These are phyloP conservation scores for Beta macrorhiza DNA, from an alignment of 179 eudicot genomes.

Conservation along the genomic window DNA sequence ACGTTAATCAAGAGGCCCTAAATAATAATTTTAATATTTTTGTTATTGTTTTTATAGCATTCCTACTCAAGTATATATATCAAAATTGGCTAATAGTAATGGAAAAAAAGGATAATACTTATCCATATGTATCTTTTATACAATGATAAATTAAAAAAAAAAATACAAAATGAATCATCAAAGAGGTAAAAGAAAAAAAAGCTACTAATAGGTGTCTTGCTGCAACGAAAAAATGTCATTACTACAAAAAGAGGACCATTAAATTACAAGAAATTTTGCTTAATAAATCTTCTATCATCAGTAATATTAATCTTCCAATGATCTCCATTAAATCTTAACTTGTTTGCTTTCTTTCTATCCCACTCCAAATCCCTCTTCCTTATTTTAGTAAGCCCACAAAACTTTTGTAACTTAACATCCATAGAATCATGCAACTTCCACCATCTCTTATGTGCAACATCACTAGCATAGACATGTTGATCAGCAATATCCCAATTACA, in stretches of 20 bases:
- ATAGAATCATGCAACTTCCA: slow-evolving; percentile 82
- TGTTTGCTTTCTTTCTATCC: slow-evolving; percentile 57
- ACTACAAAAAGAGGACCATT: neutral
- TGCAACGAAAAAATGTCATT: neutral
- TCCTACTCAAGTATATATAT: too few relatives aligned
- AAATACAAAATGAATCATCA: neutral
- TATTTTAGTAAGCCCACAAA: slow-evolving; percentile 53
- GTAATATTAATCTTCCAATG: slow-evolving; percentile 81
- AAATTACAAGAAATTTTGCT: neutral
- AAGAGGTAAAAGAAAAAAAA: neutral
- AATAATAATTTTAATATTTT: too few relatives aligned
- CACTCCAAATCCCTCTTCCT: slow-evolving; percentile 68
- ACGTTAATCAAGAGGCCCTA: too few relatives aligned
- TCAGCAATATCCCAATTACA: slow-evolving; percentile 71
- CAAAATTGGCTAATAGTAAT: too few relatives aligned
- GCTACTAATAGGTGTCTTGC: neutral
- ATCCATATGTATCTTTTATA: too few relatives aligned
- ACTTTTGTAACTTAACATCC: slow-evolving; percentile 54
- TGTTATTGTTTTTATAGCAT: too few relatives aligned
- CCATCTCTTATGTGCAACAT: slow-evolving; percentile 74
- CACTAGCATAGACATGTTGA: slow-evolving; percentile 80
- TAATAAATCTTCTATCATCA: slow-evolving; percentile 53
- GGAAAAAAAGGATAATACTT: too few relatives aligned
- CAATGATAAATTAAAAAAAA: slow-evolving; percentile 15
- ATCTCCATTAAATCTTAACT: slow-evolving; percentile 43